phyloP scores from a whole-genome alignment of 2,329 filamentous ascomycete genomes.

The Penicillium sp. region DNA sequence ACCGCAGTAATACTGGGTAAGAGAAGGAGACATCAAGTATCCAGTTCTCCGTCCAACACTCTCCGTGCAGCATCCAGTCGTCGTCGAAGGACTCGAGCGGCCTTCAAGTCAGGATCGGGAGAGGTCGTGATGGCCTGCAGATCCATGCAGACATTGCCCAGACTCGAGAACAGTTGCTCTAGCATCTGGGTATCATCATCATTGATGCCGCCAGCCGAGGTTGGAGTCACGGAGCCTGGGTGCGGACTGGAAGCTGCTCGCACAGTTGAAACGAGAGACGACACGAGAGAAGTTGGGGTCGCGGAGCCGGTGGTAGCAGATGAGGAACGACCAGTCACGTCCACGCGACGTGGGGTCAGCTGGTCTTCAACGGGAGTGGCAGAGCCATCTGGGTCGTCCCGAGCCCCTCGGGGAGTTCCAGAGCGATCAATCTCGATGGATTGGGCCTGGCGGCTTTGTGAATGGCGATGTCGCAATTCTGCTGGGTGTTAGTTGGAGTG shows the following conservation, averaged over 20 bases:
- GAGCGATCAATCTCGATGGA: constrained; percentile 18
- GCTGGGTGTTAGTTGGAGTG: constrained; percentile 5
- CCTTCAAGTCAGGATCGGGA: constrained; percentile 56
- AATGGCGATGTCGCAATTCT: constrained; percentile 29
- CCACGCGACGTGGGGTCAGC: constrained; percentile 15
- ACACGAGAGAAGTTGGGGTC: constrained; percentile 33
- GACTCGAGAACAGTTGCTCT: constrained; percentile 54
- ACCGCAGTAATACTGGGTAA: not conserved
- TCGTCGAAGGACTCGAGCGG: constrained; percentile 64
- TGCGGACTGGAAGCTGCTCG: constrained; percentile 34
- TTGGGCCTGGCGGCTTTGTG: constrained; percentile 18
- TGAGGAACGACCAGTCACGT: constrained; percentile 30
- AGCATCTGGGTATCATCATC: constrained; percentile 59
- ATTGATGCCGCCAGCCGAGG: constrained; percentile 39
- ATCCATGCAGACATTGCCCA: constrained; percentile 51
- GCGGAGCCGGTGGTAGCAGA: constrained; percentile 29
- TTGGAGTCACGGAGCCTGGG: constrained; percentile 17
- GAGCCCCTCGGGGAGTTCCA: constrained; percentile 25
- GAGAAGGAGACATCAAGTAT: constrained; percentile 27
- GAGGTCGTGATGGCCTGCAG: constrained; percentile 50
- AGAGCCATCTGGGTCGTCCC: constrained; percentile 1
- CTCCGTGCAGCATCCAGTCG: constrained; percentile 73
- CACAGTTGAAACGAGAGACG: constrained; percentile 41
- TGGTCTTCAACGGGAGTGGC: constrained; percentile 9
- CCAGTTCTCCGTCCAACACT: constrained; percentile 69